Evolutionary conservation across 306 rosid genomes (phyloP).

Genomic region (Trifolium subterraneum): DNA sequence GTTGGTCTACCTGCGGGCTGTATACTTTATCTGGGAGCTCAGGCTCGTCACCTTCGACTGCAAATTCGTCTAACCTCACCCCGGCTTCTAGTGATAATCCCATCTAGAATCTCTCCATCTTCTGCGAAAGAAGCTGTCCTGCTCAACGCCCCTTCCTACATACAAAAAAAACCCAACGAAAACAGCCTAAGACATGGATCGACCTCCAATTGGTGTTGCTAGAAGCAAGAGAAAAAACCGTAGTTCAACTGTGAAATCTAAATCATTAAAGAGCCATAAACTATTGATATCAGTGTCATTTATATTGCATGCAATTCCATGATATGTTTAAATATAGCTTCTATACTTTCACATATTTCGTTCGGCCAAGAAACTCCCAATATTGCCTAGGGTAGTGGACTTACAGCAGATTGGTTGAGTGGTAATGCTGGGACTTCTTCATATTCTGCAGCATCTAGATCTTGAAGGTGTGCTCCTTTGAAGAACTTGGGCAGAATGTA

Average conservation of each 20-base stretch:
- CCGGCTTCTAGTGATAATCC: conserved; percentile 63
- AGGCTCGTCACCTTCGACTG: conserved; percentile 57
- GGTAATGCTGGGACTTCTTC: conserved; percentile 66
- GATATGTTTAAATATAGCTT: not conserved
- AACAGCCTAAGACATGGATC: not conserved
- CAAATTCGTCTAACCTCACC: conserved; percentile 65
- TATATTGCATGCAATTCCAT: conserved; percentile 21
- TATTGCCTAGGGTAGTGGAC: conserved; percentile 31
- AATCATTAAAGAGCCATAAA: not conserved
- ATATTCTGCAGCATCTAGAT: conserved; percentile 81
- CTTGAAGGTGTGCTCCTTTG: conserved; percentile 77
- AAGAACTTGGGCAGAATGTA: conserved; percentile 81
- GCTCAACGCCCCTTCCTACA: conserved; percentile 59
- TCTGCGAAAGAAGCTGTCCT: conserved; percentile 62
- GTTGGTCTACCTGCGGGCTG: conserved; percentile 53
- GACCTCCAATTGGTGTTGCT: not conserved
- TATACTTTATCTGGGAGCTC: conserved; percentile 49
- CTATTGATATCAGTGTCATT: not conserved
- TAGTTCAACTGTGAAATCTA: not conserved
- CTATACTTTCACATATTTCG: conserved; percentile 1
- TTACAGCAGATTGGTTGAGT: conserved; percentile 56
- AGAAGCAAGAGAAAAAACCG: conserved; percentile 1
- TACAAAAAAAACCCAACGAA: conserved; percentile 8
- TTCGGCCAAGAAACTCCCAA: conserved; percentile 1
- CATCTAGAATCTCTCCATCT: conserved; percentile 70